Base-by-base conservation (phyloP, 2,329 filamentous ascomycete species). In the Fusarium multiceps region DNA sequence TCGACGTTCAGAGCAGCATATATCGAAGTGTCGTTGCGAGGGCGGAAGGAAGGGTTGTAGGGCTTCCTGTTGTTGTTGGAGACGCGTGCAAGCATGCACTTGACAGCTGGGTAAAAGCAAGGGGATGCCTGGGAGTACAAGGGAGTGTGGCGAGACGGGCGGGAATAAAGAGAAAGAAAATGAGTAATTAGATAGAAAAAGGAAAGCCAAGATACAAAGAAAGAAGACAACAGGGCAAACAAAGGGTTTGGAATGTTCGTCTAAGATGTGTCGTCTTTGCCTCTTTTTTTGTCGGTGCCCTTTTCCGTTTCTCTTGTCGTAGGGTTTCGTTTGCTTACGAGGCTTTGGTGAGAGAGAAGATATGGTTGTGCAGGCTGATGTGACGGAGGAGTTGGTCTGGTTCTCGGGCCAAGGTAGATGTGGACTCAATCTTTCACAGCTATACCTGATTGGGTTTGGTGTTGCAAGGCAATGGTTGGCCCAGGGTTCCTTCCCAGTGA, bases 261-360 rank as follows among this genome's bases (percentile, higher is more conserved):
- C 41, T 50, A 45, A 51, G 40, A 11, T 55, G 50, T 21, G 48
- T 68, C 47, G 37, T 47, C 67, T 40, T 61, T 61, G 40, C 30
- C 37, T 56, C 54, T 37, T 50, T 18, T 18, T 28, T 49, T 12
- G 13, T 37, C 20, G 12, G 18, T 25, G 34, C 51, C 62, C 45
- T 59, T 46, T 28, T 42, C 42, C 30, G 25, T 28, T 23, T 27
- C 23, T 20, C 18, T 51, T 42, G 13, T 42, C 23, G 25, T 55
- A 61, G 60, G 46, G 42, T 25, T 65, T 56, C 43, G 51, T 55
- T 40, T 71, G 68, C 68, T 71, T 68, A 71, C 68, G 68, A 71
- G 68, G 68, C 68, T 71, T 69, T 71, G 68, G 68, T 69, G 68
- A 71, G 68, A 65, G 51, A 55, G 43, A 65, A 71, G 68, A 69